Evolutionary conservation across 2,329 filamentous ascomycete genomes (phyloP).

Genomic region (Trematosphaeria pertusa): DNA sequence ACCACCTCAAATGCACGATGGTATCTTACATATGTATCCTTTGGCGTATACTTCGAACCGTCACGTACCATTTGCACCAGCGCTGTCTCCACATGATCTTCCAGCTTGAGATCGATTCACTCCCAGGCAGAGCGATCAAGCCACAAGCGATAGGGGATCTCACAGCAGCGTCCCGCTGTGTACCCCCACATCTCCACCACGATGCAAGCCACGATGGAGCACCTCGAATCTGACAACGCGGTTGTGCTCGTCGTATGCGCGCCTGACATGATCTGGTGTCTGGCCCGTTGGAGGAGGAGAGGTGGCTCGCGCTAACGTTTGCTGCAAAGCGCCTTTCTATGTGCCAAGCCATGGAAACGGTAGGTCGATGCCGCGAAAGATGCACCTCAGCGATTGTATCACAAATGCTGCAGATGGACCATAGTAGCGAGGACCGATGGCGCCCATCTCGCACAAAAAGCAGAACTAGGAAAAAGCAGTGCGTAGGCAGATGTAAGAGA

Average conservation of each 20-base stretch:
- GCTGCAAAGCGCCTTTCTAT: conserved; percentile 17
- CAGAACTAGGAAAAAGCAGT: too few relatives aligned
- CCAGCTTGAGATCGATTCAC: too few relatives aligned
- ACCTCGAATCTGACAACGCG: conserved; percentile 1
- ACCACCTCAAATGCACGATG: too few relatives aligned
- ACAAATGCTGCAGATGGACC: not conserved
- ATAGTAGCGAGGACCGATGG: not conserved
- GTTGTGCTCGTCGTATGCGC: not conserved
- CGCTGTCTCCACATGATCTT: not conserved
- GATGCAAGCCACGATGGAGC: conserved; percentile 5
- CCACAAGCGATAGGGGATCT: too few relatives aligned
- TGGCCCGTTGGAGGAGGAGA: not conserved
- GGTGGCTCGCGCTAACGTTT: conserved; percentile 23
- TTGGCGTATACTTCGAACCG: too few relatives aligned
- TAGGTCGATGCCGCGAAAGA: conserved; percentile 14
- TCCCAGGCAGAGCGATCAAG: too few relatives aligned
- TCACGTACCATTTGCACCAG: too few relatives aligned
- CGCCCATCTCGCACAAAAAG: conserved; percentile 5
- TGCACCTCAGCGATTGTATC: conserved; percentile 10
- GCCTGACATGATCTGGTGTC: conserved; percentile 13
- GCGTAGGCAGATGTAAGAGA: too few relatives aligned
- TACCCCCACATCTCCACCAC: conserved; percentile 13
- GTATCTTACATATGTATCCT: too few relatives aligned
- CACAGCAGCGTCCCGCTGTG: too few relatives aligned
- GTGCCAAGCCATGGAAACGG: conserved; percentile 28